A percentile compares a stretch with the other conserved stretches of the same genome.
Evolutionary conservation across 2,329 filamentous ascomycete genomes (phyloP).

Genomic region (Aspergillus hiratsukae): DNA sequence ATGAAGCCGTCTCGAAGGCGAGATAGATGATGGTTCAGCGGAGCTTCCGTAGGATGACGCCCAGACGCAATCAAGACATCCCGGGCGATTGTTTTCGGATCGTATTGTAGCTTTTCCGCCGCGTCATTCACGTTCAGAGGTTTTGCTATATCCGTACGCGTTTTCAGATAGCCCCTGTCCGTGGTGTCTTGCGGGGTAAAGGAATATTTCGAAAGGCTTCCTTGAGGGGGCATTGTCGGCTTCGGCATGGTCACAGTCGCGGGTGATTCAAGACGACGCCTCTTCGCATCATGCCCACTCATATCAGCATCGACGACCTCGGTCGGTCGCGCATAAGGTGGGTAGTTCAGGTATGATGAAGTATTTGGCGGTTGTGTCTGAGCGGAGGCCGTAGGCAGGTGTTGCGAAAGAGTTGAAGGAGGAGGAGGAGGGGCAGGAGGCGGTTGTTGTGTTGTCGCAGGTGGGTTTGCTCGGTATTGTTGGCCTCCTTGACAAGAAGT

Average conservation of each 20-base stretch:
- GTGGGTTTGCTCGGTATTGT: neutral
- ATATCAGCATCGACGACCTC: neutral
- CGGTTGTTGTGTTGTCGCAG: neutral
- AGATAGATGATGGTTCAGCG: slow-evolving; percentile 58
- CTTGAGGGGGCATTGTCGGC: slow-evolving; percentile 1
- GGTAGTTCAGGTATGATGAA: neutral
- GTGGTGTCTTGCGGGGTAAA: slow-evolving; percentile 8
- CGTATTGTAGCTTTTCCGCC: slow-evolving; percentile 49
- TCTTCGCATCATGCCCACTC: slow-evolving; percentile 7
- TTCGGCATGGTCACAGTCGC: neutral
- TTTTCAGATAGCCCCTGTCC: slow-evolving; percentile 20
- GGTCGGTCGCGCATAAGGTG: neutral
- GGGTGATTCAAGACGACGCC: slow-evolving; percentile 9
- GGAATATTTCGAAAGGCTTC: slow-evolving; percentile 6
- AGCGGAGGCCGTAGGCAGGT: neutral
- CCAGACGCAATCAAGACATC: slow-evolving; percentile 60
- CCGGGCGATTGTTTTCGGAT: slow-evolving; percentile 58
- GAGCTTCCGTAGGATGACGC: slow-evolving; percentile 55
- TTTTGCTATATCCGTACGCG: slow-evolving; percentile 39
- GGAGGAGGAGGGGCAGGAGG: neutral
- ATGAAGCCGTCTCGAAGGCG: slow-evolving; percentile 40
- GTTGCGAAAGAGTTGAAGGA: neutral
- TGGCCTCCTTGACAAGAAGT: neutral
- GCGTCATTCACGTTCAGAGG: slow-evolving; percentile 38
- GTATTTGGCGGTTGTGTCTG: neutral